These are phyloP conservation scores for Parietaria judaica DNA, from an alignment of 306 rosid genomes.

Conservation along the genomic window DNA sequence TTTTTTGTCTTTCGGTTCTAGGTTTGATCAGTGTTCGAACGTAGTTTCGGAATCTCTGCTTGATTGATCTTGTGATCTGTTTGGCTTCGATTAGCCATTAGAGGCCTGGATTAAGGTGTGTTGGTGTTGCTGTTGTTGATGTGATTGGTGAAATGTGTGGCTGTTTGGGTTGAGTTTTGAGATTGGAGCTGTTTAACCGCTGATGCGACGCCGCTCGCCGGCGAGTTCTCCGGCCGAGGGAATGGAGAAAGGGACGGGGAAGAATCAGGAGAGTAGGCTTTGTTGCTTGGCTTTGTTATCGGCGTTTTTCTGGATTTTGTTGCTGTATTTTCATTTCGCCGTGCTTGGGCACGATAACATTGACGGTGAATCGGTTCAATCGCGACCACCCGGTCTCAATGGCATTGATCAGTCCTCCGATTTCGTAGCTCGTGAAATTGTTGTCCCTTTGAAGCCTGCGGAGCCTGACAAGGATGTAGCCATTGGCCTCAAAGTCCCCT, in stretches of 20 bases:
- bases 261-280: slow-evolving; percentile 55
- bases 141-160: slow-evolving; percentile 10
- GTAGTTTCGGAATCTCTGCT: neutral
- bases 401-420: slow-evolving; percentile 19
- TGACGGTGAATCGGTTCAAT: slow-evolving; percentile 28
- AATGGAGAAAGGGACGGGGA: slow-evolving; percentile 67
- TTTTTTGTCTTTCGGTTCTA: neutral
- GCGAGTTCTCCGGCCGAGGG: slow-evolving; percentile 42
- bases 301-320: slow-evolving; percentile 61
- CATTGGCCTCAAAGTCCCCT: neutral
- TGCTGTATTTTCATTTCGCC: slow-evolving; percentile 72
- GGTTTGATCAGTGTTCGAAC: slow-evolving; percentile 8
- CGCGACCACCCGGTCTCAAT: slow-evolving; percentile 20
- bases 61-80: neutral
- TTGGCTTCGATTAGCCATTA: slow-evolving; percentile 5
- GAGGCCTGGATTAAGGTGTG: neutral
- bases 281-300: slow-evolving; percentile 56
- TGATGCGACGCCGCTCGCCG: slow-evolving; percentile 77
- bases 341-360: slow-evolving; percentile 33
- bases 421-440: slow-evolving; percentile 17
- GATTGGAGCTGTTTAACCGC: slow-evolving; percentile 23
- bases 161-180: slow-evolving; percentile 9
- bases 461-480: neutral
- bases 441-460: neutral
- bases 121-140: neutral